phyloP scores from a whole-genome alignment of 148 eudicot species.

The Fagopyrum tataricum region DNA sequence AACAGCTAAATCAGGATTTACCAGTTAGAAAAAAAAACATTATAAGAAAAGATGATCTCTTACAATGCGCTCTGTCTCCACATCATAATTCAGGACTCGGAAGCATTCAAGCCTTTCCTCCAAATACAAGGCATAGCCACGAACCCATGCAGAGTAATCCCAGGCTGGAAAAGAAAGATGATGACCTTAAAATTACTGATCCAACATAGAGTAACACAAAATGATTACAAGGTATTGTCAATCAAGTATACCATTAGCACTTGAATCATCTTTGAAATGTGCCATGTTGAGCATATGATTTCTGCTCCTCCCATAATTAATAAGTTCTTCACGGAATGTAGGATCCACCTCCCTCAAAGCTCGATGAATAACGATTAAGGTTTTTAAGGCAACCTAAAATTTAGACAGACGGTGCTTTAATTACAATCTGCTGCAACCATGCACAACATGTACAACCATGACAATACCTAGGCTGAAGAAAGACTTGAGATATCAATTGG shows the following conservation, averaged over 20 bases:
- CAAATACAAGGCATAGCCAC: conserved; percentile 75
- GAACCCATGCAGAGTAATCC: conserved; percentile 99
- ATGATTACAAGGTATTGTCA: not conserved
- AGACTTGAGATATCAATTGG: not conserved
- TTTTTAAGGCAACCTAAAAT: conserved; percentile 83
- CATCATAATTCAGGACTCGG: conserved; percentile 75
- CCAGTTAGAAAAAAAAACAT: not conserved
- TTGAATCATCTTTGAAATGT: conserved; percentile 94
- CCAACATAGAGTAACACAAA: not conserved
- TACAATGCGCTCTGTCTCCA: conserved; percentile 76
- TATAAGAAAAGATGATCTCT: conserved; percentile 21
- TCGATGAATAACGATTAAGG: conserved; percentile 84
- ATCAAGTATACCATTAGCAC: conserved; percentile 58
- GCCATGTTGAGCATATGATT: conserved; percentile 80
- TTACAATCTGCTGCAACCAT: not conserved
- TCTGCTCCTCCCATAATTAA: conserved; percentile 59
- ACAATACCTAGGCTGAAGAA: not conserved
- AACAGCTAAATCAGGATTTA: no score
- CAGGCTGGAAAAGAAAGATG: conserved; percentile 50
- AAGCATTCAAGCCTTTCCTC: conserved; percentile 96
- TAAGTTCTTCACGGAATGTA: conserved; percentile 80
- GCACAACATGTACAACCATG: not conserved
- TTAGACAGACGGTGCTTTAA: not conserved
- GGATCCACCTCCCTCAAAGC: conserved; percentile 93
- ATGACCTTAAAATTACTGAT: not conserved